These are phyloP conservation scores for Taphrina pruni DNA, from an alignment of 1,139 yeast species.

Conservation along the genomic window DNA sequence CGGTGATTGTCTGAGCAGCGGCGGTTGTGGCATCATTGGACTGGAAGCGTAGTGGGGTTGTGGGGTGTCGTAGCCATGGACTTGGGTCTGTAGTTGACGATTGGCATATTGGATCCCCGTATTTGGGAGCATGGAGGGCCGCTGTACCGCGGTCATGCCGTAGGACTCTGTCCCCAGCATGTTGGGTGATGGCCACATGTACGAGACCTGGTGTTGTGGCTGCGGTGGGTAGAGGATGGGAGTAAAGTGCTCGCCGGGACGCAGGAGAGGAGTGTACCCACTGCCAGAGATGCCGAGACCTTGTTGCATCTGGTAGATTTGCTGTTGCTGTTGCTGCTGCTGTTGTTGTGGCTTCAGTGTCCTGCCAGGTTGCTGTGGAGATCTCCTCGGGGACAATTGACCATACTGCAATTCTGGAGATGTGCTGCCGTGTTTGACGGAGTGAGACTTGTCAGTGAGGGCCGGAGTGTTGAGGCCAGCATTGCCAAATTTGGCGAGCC, in stretches of 20 bases:
- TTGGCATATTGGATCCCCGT: constrained; percentile 25
- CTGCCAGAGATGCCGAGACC: constrained; percentile 40
- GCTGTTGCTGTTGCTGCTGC: constrained; percentile 14
- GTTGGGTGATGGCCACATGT: constrained; percentile 35
- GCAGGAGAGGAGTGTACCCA: constrained; percentile 31
- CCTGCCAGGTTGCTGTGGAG: constrained; percentile 11
- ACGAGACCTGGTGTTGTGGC: constrained; percentile 3
- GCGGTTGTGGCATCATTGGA: constrained; percentile 19
- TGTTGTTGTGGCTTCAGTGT: constrained; percentile 12
- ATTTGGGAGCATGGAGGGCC: constrained; percentile 13
- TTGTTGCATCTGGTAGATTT: constrained; percentile 12
- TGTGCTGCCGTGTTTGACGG: constrained; percentile 19
- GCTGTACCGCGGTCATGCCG: neutral
- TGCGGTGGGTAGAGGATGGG: constrained; percentile 36
- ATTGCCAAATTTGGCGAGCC: constrained; percentile 24
- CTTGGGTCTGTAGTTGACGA: constrained; percentile 18
- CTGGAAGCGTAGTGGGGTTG: neutral
- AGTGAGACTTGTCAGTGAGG: constrained; percentile 19
- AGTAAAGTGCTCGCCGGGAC: constrained; percentile 34
- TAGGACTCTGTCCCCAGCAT: constrained; percentile 28
- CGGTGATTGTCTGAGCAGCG: constrained; percentile 13
- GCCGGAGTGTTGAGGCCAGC: constrained; percentile 28
- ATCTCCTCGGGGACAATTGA: constrained; percentile 20
- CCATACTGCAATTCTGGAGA: constrained; percentile 27
- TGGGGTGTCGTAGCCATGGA: constrained; percentile 16